Percentiles rank a stretch among this genome's conserved stretches.
These are phyloP conservation scores for Russula vinacea DNA, from an alignment of 768 basidiomycete genomes.

Conservation along the genomic window DNA sequence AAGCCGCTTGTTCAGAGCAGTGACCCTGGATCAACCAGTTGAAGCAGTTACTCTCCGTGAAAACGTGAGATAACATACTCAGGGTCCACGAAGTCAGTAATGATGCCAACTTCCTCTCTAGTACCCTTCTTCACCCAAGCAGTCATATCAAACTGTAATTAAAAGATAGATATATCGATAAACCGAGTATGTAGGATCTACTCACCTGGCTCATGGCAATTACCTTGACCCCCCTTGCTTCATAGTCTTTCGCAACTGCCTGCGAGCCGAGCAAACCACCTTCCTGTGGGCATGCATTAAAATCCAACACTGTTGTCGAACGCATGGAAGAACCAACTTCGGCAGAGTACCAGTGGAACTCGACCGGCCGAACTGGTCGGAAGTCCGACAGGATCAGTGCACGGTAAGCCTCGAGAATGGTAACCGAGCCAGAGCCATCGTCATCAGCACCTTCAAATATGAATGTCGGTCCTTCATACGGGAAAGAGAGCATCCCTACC, in stretches of 20 bases:
- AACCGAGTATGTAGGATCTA: slow-evolving; percentile 7
- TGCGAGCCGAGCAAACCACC: slow-evolving; percentile 86
- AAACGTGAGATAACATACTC: slow-evolving; percentile 39
- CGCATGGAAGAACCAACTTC: slow-evolving; percentile 47
- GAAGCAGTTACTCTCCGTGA: not conserved
- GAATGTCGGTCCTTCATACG: slow-evolving; percentile 4
- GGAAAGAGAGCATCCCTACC: slow-evolving; percentile 41
- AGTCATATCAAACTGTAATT: slow-evolving; percentile 78
- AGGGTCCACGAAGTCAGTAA: slow-evolving; percentile 77
- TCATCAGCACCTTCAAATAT: slow-evolving; percentile 60
- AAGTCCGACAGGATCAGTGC: slow-evolving; percentile 67
- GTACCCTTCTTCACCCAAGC: slow-evolving; percentile 82
- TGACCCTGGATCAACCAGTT: slow-evolving; percentile 52
- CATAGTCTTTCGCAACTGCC: slow-evolving; percentile 79
- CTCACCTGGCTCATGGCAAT: slow-evolving; percentile 79
- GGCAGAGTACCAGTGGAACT: slow-evolving; percentile 85
- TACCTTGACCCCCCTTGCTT: slow-evolving; percentile 57
- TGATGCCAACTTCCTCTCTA: slow-evolving; percentile 67
- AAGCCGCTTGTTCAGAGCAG: slow-evolving; percentile 73
- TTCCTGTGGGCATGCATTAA: slow-evolving; percentile 46
- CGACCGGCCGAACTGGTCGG: slow-evolving; percentile 59
- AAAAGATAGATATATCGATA: slow-evolving; percentile 18
- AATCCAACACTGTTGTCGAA: not conserved
- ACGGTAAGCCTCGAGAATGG: slow-evolving; percentile 75
- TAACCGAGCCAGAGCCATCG: slow-evolving; percentile 61